Percentiles rank a stretch among this genome's conserved stretches.
These are phyloP conservation scores for Tilletiaria anomala DNA, from an alignment of 1,284 basidiomycete species.

Conservation along the genomic window DNA sequence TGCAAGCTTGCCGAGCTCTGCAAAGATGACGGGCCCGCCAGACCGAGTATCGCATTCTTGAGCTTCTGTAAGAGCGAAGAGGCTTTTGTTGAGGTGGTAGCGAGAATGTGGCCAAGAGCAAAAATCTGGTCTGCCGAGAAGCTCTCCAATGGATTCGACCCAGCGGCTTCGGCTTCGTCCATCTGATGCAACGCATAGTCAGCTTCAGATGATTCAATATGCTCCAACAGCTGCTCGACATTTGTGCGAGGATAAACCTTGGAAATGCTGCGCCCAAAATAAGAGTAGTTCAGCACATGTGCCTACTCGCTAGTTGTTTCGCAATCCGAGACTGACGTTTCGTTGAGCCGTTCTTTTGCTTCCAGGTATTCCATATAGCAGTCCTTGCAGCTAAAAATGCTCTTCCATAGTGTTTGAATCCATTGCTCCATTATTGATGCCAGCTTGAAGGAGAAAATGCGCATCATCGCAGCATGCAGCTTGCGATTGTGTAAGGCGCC, in stretches of 20 bases:
- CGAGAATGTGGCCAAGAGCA: background rate
- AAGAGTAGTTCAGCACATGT: background rate
- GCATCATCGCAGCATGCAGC: conserved; percentile 25
- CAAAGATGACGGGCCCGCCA: conserved; percentile 12
- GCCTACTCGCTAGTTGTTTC: conserved; percentile 3
- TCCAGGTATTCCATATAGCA: conserved; percentile 18
- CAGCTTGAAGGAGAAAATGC: conserved; percentile 16
- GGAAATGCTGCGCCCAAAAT: conserved; percentile 5
- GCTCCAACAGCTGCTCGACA: conserved; percentile 16
- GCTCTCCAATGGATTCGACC: conserved; percentile 2
- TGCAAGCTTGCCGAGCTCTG: background rate
- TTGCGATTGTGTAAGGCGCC: background rate
- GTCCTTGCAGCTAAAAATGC: conserved; percentile 17
- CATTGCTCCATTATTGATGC: conserved; percentile 14
- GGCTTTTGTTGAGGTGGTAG: conserved; percentile 1
- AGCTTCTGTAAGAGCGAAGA: conserved; percentile 5
- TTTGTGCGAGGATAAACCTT: conserved; percentile 10
- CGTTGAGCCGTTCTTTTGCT: conserved; percentile 12
- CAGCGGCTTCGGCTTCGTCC: conserved; percentile 5
- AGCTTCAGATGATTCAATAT: conserved; percentile 16
- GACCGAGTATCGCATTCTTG: conserved; percentile 4
- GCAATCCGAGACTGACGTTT: no score
- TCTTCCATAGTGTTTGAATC: conserved; percentile 7
- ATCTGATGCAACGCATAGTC: conserved; percentile 10
- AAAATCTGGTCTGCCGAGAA: background rate